A percentile compares a stretch with the other conserved stretches of the same genome.
These are phyloP conservation scores for Ceratobasidium sp. DNA, from an alignment of 1,284 basidiomycete species.

Conservation along the genomic window DNA sequence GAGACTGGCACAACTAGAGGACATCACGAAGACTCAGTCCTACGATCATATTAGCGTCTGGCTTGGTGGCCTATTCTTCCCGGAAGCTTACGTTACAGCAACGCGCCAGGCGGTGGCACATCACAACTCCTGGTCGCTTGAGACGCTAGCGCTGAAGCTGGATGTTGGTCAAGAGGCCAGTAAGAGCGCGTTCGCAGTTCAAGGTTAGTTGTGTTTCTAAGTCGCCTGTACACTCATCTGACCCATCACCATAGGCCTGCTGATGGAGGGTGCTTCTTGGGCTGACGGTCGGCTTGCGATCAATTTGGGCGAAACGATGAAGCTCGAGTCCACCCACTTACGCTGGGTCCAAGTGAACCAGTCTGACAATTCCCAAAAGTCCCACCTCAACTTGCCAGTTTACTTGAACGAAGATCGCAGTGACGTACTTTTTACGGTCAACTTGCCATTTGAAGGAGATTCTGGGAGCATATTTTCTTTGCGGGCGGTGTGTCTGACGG, in stretches of 20 bases:
- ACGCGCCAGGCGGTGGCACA: constrained; percentile 92
- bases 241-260: constrained; percentile 69
- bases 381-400: constrained; percentile 78
- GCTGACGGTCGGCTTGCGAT: constrained; percentile 67
- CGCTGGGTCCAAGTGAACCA: constrained; percentile 75
- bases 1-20: constrained; percentile 79
- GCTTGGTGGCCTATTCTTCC: constrained; percentile 93
- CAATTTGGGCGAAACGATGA: constrained; percentile 80
- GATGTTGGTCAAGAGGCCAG: constrained; percentile 71
- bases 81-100: constrained; percentile 92
- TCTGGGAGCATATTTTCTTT: constrained; percentile 74
- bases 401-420: constrained; percentile 91
- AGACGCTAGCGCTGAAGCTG: constrained; percentile 81
- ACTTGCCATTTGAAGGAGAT: constrained; percentile 73
- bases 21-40: constrained; percentile 71
- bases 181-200: constrained; percentile 35
- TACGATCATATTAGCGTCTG: constrained; percentile 79
- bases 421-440: constrained; percentile 86
- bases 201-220: constrained; percentile 15
- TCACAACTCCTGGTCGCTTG: constrained; percentile 86
- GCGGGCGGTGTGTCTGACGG: constrained; percentile 81
- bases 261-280: constrained; percentile 86
- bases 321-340: constrained; percentile 78
- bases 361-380: constrained; percentile 46
- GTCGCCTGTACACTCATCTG: not conserved